Conservation (phyloP, 2,329 filamentous ascomycete species). For the Clonostachys rhizophaga region DNA sequence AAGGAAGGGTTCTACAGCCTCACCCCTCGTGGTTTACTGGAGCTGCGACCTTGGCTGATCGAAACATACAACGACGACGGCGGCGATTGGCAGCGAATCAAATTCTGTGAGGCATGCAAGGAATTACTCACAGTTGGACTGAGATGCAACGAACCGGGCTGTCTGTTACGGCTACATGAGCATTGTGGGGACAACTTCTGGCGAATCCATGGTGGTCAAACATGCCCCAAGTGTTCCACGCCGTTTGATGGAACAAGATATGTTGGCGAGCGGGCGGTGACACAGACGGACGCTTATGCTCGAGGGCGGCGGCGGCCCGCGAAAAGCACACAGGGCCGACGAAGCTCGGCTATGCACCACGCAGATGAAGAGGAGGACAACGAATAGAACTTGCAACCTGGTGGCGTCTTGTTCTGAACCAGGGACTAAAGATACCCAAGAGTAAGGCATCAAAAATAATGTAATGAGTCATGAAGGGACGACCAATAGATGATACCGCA, state of each 20-base stretch:
- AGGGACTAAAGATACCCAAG: too few species aligned
- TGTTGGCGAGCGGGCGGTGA: conserved; percentile 54
- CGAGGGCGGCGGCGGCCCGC: conserved; percentile 26
- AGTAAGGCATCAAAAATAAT: too few species aligned
- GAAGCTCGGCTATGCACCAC: conserved; percentile 18
- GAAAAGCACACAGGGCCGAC: conserved; percentile 9
- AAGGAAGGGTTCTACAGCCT: conserved; percentile 68
- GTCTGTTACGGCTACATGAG: conserved; percentile 69
- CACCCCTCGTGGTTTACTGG: conserved; percentile 74
- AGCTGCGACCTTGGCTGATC: conserved; percentile 79
- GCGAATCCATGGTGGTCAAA: conserved; percentile 54
- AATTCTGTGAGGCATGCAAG: conserved; percentile 82
- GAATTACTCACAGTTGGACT: conserved; percentile 85
- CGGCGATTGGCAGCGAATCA: conserved; percentile 69
- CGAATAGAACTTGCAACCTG: conserved; percentile 12
- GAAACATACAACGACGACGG: conserved; percentile 81
- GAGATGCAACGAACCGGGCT: conserved; percentile 66
- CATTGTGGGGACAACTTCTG: conserved; percentile 73
- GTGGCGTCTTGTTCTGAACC: conserved; percentile 3
- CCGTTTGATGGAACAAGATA: conserved; percentile 44
- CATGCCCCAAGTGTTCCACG: conserved; percentile 58
- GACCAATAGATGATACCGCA: too few species aligned
- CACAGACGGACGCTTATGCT: conserved; percentile 44
- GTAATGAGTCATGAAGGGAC: too few species aligned
- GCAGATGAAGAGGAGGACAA: conserved; percentile 16